Base-by-base conservation (phyloP, 257 asterid species). In the Echites panduratus region DNA sequence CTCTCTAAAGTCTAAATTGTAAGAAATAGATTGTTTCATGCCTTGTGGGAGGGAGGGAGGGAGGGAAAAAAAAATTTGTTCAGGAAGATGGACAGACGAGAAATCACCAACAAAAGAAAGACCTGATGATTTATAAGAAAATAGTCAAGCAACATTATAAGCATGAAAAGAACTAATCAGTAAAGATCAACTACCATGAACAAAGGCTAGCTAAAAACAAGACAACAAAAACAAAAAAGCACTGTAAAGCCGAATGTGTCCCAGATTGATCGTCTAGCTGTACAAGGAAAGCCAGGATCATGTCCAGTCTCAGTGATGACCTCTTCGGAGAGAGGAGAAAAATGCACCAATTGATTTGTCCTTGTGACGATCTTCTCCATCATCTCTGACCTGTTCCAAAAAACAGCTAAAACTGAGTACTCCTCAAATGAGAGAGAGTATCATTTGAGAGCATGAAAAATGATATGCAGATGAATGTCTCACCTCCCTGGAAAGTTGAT, bases 401-500 rank as follows among this genome's bases (percentile, higher is more conserved):
- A 45, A 27, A 68, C 50, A 62, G 59, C 59, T 52, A 57, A 58
- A 40, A 3, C n/a, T 22, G 3, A 53, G 52, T 67, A 17, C 50
- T 8, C 4, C 72, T 52, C 10, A 2, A 29, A 10, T 35, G 40
- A 26, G 17, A 13, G 17, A 13, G 20, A 47, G 3, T 6, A 41
- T n/a, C 32, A 0, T 5, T 22, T 49, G 4, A 38, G 7, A n/a
- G 9, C n/a, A 20, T n/a, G 13, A 11, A 71, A 32, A 29, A 4
- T 61, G 43, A 0, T 20, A 9, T 16, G 13, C 5, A 48, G 20
- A 63, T 24, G 52, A 71, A 66, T 43, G 53, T 43, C 57, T 11
- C 69, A 86, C 87, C 85, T 77, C 86, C 71, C 71, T 82, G 43
- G 85, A 27, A 49, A 86, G 74, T 66, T 48, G 73, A 69, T 73